Conservation (phyloP, 2,329 filamentous ascomycete genomes). For the Pseudocercospora ulei region DNA sequence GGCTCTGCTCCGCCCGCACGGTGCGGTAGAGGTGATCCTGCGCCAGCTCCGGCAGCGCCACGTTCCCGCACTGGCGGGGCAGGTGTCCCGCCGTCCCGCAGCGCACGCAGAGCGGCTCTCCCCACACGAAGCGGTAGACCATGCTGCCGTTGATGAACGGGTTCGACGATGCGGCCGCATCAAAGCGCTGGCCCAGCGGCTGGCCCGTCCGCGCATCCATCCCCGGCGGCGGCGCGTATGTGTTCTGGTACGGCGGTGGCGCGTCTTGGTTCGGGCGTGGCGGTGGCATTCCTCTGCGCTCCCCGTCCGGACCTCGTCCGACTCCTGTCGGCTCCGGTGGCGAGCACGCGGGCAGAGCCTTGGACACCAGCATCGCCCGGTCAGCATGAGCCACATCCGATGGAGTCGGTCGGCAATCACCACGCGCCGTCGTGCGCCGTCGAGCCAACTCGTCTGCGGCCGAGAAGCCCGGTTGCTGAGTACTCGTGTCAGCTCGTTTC, state of each 20-base stretch:
- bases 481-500: background rate
- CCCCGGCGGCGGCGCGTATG: constrained; percentile 2
- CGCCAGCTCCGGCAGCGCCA: constrained; percentile 12
- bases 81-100: constrained; percentile 21
- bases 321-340: background rate
- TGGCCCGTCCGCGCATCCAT: constrained; percentile 2
- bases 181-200: constrained; percentile 10
- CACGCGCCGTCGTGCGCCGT: background rate
- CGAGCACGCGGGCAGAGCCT: background rate
- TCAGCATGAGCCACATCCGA: background rate
- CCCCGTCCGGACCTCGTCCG: background rate
- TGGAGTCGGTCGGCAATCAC: background rate
- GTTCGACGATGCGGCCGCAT: constrained; percentile 15
- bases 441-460: background rate
- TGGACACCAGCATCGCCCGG: background rate
- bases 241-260: background rate
- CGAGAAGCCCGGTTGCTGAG: background rate
- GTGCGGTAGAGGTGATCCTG: constrained; percentile 16
- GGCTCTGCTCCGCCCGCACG: constrained; percentile 15
- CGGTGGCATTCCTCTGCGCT: background rate
- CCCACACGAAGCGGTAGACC: constrained; percentile 20
- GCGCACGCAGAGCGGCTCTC: constrained; percentile 20
- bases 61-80: constrained; percentile 12
- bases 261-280: background rate
- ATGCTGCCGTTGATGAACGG: constrained; percentile 19